Evolutionary conservation across 129 eudicot genomes (phyloP).

Genomic region (Lonicera japonica): DNA sequence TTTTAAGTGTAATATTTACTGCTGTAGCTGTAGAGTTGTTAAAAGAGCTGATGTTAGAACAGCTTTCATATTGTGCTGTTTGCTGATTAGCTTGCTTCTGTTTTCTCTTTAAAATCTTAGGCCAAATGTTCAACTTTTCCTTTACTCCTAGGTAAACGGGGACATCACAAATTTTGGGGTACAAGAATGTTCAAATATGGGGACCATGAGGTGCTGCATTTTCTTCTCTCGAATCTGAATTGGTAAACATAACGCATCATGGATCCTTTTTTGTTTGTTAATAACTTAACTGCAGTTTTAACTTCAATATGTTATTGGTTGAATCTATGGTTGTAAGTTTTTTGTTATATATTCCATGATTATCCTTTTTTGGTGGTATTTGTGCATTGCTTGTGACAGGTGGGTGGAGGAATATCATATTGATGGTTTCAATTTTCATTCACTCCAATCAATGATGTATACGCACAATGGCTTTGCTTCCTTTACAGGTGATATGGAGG

Average conservation of each 20-base stretch:
- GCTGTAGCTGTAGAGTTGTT: slow-evolving; percentile 4
- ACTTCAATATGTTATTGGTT: not conserved
- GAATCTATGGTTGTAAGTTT: not conserved
- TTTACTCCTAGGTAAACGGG: slow-evolving; percentile 65
- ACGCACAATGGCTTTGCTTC: slow-evolving; percentile 95
- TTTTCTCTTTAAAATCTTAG: too few species aligned
- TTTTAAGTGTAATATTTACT: too few species aligned
- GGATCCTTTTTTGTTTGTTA: slow-evolving; percentile 12
- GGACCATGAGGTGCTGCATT: slow-evolving; percentile 88
- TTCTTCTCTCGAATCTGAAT: slow-evolving; percentile 84
- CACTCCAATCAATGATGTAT: slow-evolving; percentile 91
- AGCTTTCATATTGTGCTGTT: not conserved
- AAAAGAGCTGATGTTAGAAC: too few species aligned
- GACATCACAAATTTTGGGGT: slow-evolving; percentile 97
- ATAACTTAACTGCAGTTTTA: not conserved
- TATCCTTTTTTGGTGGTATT: not conserved
- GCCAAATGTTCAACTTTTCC: not conserved
- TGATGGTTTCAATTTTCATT: slow-evolving; percentile 91
- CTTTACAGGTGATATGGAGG: slow-evolving; percentile 88
- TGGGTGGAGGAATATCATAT: slow-evolving; percentile 93
- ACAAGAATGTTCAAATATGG: slow-evolving; percentile 96
- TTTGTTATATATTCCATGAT: not conserved
- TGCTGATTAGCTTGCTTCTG: too few species aligned
- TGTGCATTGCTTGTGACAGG: slow-evolving; percentile 44
- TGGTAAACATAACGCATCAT: slow-evolving; percentile 42